Percentiles rank a stretch among this genome's conserved stretches.
Conservation (phyloP, 768 basidiomycete genomes). For the Tricholoma sp. region DNA sequence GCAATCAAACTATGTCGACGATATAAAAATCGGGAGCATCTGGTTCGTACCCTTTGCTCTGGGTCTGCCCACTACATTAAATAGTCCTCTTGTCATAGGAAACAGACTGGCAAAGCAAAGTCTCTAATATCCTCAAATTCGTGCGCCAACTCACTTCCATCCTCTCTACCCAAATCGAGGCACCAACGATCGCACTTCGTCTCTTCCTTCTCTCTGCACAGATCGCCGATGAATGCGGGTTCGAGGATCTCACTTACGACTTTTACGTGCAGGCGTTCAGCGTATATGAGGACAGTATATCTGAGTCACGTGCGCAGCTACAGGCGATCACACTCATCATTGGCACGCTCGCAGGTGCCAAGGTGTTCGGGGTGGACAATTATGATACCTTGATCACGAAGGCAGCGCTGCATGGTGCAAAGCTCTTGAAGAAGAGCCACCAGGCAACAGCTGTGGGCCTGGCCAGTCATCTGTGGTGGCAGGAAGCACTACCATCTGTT, state of each 20-base stretch:
- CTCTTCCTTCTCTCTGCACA: constrained; percentile 95
- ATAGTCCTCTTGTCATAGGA: constrained; percentile 43
- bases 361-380: constrained; percentile 92
- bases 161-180: constrained; percentile 89
- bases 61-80: background rate
- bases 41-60: constrained; percentile 35
- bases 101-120: constrained; percentile 80
- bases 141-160: constrained; percentile 90
- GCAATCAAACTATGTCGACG: constrained; percentile 89
- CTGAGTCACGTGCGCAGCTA: constrained; percentile 90
- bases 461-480: constrained; percentile 99
- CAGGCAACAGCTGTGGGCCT: constrained; percentile 92
- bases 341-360: constrained; percentile 79
- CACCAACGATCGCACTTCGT: constrained; percentile 86
- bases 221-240: constrained; percentile 89
- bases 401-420: constrained; percentile 95
- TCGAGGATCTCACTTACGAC: constrained; percentile 96
- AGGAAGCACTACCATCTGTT: constrained; percentile 48
- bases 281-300: constrained; percentile 96
- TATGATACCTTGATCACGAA: constrained; percentile 98
- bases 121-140: constrained; percentile 89
- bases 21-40: constrained; percentile 78
- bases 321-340: constrained; percentile 98
- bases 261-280: constrained; percentile 97
- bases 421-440: constrained; percentile 96